Evolutionary conservation across 139 green algal genomes (phyloP).

Genomic region (Microglena sp.): DNA sequence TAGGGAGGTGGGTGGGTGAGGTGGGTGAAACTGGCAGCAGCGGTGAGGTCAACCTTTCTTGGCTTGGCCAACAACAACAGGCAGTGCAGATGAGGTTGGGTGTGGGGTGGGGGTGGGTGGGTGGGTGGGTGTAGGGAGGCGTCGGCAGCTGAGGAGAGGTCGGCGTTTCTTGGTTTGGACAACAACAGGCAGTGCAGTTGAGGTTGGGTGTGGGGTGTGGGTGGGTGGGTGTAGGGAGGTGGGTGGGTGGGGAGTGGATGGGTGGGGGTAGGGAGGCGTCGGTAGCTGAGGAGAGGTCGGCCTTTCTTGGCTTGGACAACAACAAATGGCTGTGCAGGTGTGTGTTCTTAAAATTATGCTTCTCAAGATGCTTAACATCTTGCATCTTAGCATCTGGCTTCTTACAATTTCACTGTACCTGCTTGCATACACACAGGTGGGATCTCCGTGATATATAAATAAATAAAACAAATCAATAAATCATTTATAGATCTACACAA

Average conservation of each 20-base stretch:
- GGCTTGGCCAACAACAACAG: constrained; percentile 70
- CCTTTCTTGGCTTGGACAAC: constrained; percentile 80
- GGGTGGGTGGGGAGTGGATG: background rate
- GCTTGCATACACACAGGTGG: constrained; percentile 44
- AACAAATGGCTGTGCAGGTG: constrained; percentile 38
- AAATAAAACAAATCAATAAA: no score
- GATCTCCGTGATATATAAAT: constrained; percentile 76
- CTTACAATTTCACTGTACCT: no score
- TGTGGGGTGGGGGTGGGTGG: no score
- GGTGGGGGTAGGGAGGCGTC: no score
- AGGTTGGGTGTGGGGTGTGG: no score
- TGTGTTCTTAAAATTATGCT: no score
- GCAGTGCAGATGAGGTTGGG: no score
- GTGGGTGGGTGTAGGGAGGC: no score
- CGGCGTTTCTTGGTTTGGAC: constrained; percentile 81
- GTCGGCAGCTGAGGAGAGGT: constrained; percentile 58
- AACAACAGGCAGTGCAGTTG: constrained; percentile 61
- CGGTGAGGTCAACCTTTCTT: constrained; percentile 75
- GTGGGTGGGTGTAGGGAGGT: background rate
- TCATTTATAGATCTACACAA: no score
- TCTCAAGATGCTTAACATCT: no score
- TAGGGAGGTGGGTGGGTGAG: no score
- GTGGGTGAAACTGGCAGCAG: constrained; percentile 36
- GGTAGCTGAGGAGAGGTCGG: constrained; percentile 62
- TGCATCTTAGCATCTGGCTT: no score